A percentile compares a stretch with the other conserved stretches of the same genome.
Evolutionary conservation across 257 asterid genomes (phyloP).

Genomic region (Petunia secreta): DNA sequence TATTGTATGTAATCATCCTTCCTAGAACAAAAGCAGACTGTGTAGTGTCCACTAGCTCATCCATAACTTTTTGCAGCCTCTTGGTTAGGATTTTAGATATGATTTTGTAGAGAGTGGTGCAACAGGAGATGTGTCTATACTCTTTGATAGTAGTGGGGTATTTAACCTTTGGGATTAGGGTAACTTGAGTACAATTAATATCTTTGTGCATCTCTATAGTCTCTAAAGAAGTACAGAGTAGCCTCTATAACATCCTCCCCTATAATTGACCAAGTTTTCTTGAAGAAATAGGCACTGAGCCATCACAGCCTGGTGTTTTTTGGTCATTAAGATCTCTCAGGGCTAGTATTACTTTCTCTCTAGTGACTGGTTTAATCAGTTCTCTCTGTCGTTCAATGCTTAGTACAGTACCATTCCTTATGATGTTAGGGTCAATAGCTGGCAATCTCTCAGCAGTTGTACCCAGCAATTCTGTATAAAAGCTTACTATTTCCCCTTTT

Average conservation of each 20-base stretch:
- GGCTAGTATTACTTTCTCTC: neutral
- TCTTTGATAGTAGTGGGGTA: neutral
- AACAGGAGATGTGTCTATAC: neutral
- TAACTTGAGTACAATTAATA: neutral
- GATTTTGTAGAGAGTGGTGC: neutral
- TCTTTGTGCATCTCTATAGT: neutral
- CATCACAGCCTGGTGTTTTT: neutral
- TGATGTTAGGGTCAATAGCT: too few species aligned
- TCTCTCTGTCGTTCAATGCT: too few species aligned
- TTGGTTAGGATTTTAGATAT: neutral
- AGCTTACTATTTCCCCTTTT: neutral
- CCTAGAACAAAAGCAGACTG: conserved; percentile 18
- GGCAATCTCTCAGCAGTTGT: neutral
- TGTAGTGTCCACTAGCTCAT: neutral
- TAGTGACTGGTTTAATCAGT: too few species aligned
- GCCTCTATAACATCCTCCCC: neutral
- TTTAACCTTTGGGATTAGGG: neutral
- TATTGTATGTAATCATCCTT: neutral
- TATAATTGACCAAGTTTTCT: neutral
- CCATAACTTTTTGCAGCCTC: neutral
- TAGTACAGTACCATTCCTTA: too few species aligned
- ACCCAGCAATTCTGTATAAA: neutral
- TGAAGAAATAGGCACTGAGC: neutral
- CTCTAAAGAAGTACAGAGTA: neutral
- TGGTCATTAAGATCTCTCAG: neutral